phyloP scores from a whole-genome alignment of 1,284 basidiomycete genomes.

The Papiliotrema nemorosa region DNA sequence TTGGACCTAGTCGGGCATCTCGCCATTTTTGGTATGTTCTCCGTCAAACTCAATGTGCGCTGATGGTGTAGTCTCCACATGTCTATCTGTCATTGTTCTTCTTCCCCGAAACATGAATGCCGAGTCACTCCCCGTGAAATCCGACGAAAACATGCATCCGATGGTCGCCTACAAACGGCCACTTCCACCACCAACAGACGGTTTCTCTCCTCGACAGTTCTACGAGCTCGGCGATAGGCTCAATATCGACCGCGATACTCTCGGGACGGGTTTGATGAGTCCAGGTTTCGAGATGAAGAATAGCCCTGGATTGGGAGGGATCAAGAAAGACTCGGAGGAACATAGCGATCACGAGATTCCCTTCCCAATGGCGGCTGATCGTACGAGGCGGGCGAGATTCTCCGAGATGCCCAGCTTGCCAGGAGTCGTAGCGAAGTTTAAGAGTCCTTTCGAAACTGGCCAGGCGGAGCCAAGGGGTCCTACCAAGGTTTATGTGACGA shows the following conservation, averaged over 20 bases:
- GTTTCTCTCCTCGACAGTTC: conserved; percentile 1
- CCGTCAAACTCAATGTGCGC: background rate
- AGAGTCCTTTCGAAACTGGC: conserved; percentile 19
- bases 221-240: conserved; percentile 28
- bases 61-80: conserved; percentile 23
- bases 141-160: conserved; percentile 6
- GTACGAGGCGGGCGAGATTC: conserved; percentile 13
- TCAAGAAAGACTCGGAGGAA: background rate
- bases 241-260: conserved; percentile 24
- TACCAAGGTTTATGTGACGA: conserved; percentile 21
- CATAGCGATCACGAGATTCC: conserved; percentile 10
- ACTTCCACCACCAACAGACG: background rate
- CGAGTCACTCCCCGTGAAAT: conserved; percentile 10
- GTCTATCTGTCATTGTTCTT: conserved; percentile 32
- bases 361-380: conserved; percentile 16
- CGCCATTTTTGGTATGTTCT: conserved; percentile 19
- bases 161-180: conserved; percentile 17
- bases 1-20: conserved; percentile 22
- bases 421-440: conserved; percentile 21
- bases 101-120: conserved; percentile 27
- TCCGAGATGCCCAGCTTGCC: conserved; percentile 21
- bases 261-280: background rate
- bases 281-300: conserved; percentile 7
- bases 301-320: background rate
- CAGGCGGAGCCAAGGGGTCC: conserved; percentile 3